Percentiles rank a stretch among this genome's conserved stretches.
phyloP scores from a whole-genome alignment of 306 rosid species.

The Lagenaria siceraria region DNA sequence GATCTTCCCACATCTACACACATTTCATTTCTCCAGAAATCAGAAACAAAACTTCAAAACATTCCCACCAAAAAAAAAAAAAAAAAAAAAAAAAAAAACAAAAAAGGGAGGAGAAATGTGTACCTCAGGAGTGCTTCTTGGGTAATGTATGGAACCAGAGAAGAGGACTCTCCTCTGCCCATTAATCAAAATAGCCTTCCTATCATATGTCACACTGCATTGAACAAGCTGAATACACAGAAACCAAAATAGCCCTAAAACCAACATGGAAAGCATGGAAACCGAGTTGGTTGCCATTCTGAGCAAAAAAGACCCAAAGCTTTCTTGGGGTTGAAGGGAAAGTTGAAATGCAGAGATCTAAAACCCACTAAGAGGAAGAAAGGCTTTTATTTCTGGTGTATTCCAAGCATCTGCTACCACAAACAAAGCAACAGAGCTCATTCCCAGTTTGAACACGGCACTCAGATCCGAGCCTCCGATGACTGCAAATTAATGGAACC shows the following conservation, averaged over 20 bases:
- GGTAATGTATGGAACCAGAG: slow-evolving; percentile 97
- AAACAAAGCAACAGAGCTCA: slow-evolving; percentile 17
- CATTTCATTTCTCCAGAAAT: slow-evolving; percentile 2
- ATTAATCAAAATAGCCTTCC: slow-evolving; percentile 77
- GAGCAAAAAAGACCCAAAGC: not conserved
- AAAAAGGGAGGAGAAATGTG: slow-evolving; percentile 2
- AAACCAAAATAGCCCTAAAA: slow-evolving; percentile 28
- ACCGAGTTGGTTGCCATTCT: slow-evolving; percentile 45
- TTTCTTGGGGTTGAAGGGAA: not conserved
- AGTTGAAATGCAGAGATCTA: not conserved
- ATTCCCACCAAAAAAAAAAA: not conserved
- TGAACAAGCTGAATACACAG: slow-evolving; percentile 36
- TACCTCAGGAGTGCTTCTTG: slow-evolving; percentile 98
- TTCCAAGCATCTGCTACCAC: not conserved
- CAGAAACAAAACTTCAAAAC: not conserved
- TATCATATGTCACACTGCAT: slow-evolving; percentile 73
- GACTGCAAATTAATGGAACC: slow-evolving; percentile 17
- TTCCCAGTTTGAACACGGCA: slow-evolving; percentile 17
- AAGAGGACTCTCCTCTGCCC: slow-evolving; percentile 89
- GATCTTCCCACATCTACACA: slow-evolving; percentile 95
- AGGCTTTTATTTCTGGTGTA: not conserved
- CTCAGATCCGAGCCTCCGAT: slow-evolving; percentile 11
- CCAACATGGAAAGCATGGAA: slow-evolving; percentile 31
- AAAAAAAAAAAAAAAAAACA: not conserved
- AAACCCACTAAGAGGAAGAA: not conserved